Evolutionary conservation across 2,329 filamentous ascomycete species (phyloP).

Genomic region (Penicillium sp.): DNA sequence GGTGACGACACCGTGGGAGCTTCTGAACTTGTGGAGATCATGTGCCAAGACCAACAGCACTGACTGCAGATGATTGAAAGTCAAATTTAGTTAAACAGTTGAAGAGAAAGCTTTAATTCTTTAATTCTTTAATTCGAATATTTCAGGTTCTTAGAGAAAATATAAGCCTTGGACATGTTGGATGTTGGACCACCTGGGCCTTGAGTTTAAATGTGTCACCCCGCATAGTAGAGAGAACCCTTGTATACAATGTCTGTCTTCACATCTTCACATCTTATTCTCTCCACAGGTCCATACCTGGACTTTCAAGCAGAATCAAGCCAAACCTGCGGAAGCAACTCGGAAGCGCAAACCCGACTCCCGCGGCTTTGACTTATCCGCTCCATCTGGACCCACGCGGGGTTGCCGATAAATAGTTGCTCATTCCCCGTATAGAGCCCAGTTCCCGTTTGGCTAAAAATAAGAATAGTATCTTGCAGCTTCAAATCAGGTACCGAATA

Average conservation of each 20-base stretch:
- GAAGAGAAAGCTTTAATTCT: neutral
- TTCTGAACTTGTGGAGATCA: slow-evolving; percentile 22
- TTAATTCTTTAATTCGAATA: neutral
- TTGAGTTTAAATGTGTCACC: neutral
- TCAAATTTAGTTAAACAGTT: neutral
- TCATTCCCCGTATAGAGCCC: neutral
- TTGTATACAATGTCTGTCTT: neutral
- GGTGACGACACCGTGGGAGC: slow-evolving; percentile 30
- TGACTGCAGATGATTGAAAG: neutral
- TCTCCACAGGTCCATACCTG: neutral
- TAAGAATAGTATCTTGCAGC: neutral
- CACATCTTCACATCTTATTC: neutral
- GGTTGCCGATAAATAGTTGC: slow-evolving; percentile 21
- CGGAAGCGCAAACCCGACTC: slow-evolving; percentile 7
- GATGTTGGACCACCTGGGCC: neutral
- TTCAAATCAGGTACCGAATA: neutral
- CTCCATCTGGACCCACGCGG: slow-evolving; percentile 21
- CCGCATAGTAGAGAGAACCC: neutral
- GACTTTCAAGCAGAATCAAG: neutral
- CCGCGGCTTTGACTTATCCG: slow-evolving; percentile 18
- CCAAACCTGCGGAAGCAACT: neutral
- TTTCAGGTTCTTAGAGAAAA: neutral
- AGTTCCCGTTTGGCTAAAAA: neutral
- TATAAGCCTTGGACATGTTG: neutral
- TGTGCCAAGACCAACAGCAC: slow-evolving; percentile 24